phyloP scores from a whole-genome alignment of 345 rosid genomes.

The Hibiscus tridactylites region DNA sequence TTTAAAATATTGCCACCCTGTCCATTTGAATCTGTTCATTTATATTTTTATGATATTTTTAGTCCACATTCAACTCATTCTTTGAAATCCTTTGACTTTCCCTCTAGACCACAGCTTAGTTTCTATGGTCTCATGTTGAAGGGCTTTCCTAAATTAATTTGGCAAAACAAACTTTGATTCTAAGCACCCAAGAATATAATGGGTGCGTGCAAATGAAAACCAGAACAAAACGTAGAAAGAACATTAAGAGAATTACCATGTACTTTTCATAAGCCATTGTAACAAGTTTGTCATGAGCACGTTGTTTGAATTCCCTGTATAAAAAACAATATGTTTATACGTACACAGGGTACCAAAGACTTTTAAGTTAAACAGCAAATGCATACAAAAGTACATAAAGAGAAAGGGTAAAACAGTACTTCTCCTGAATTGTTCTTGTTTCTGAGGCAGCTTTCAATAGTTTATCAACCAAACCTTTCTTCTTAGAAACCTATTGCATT shows the following conservation, averaged over 20 bases:
- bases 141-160: background rate
- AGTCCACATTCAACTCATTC: background rate
- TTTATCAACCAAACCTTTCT: constrained; percentile 51
- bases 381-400: constrained; percentile 10
- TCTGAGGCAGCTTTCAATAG: constrained; percentile 55
- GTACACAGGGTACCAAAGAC: constrained; percentile 7
- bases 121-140: background rate
- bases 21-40: background rate
- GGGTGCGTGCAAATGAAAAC: background rate
- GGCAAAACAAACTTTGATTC: background rate
- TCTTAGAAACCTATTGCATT: constrained; percentile 51
- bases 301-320: constrained; percentile 62
- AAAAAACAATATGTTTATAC: constrained; percentile 7
- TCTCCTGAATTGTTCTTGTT: constrained; percentile 60
- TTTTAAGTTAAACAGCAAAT: constrained; percentile 7
- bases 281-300: constrained; percentile 69
- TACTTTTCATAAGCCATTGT: constrained; percentile 80
- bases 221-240: background rate
- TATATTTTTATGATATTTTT: background rate
- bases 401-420: constrained; percentile 34
- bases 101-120: background rate
- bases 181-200: background rate
- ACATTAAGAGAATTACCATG: constrained; percentile 37
- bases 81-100: background rate
- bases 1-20: background rate